Base-by-base conservation (phyloP, 208 protist genomes). In the Leishmania martiniquensis region DNA sequence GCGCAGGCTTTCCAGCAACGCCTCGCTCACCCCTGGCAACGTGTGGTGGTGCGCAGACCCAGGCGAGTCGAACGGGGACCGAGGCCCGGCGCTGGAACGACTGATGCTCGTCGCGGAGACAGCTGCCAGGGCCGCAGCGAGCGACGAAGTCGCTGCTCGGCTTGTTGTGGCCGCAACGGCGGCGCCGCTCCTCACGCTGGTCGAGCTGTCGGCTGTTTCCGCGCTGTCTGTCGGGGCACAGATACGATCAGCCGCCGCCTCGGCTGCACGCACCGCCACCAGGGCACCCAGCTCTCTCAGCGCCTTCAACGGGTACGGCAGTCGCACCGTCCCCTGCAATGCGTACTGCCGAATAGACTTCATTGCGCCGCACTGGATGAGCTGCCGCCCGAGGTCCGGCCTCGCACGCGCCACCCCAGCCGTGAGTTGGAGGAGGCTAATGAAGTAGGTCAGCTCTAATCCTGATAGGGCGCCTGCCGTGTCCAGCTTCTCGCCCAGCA, bases 281-380 rank as follows among this genome's bases (percentile, higher is more conserved):
- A 86, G 45, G 59, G 88, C 88, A 2, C 78, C 88, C 65, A 76
- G 86, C 74, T 96, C 92, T 69, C 86, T 84, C 59, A 93, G 78
- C 55, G 85, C 82, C 22, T 65, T 81, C 34, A 89, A 39, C 4
- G 90, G 92, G 29, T 91, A 80, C 17, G 92, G 85, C 44, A 79
- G 70, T 44, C 86, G 88, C 71, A 87, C 84, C 20, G 81, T 47
- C 17, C 80, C 72, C 57, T 81, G 76, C 74, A 77, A 67, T 3
- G 90, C 87, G 78, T 93, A 86, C 25, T 77, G 79, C 13, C 87
- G 78, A 22, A 96, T 75, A 4, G 51, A 45, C 29, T 57, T 70
- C 69, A 96, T 32, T 45, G 85, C 74, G 7, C 85, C 81, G 55
- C 51, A n/a, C 65, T 86, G 77, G 4, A 93, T 78, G n/a, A 96